Conservation (phyloP, 768 basidiomycete species). For the Thelephora aurantiotincta region DNA sequence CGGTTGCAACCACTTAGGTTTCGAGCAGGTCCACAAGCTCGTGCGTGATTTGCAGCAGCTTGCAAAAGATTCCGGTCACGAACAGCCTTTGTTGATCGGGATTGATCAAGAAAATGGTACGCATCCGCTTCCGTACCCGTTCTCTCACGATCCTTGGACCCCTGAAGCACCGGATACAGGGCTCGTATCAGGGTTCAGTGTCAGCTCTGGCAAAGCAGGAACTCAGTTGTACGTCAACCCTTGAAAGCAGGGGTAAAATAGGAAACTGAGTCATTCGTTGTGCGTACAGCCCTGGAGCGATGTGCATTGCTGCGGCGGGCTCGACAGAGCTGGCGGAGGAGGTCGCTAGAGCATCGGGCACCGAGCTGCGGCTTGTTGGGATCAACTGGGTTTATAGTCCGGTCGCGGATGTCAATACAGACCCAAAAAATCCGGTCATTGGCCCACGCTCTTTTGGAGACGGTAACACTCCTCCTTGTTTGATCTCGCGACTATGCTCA, state of each 20-base stretch:
- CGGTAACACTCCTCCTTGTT: constrained; percentile 21
- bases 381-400: constrained; percentile 60
- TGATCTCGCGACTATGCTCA: not conserved
- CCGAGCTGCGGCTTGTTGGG: constrained; percentile 43
- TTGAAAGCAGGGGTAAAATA: not conserved
- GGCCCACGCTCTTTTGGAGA: constrained; percentile 63
- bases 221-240: constrained; percentile 46
- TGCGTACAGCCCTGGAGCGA: constrained; percentile 47
- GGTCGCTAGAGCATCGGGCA: constrained; percentile 34
- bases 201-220: constrained; percentile 26
- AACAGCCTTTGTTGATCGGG: constrained; percentile 44
- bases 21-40: constrained; percentile 33
- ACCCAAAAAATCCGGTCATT: constrained; percentile 56
- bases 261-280: not conserved
- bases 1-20: constrained; percentile 20
- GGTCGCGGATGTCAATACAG: constrained; percentile 61
- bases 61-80: constrained; percentile 43
- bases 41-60: constrained; percentile 35
- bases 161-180: constrained; percentile 22
- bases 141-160: constrained; percentile 1
- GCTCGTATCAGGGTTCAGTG: constrained; percentile 54
- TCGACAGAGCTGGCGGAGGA: constrained; percentile 30
- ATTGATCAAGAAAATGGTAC: constrained; percentile 68
- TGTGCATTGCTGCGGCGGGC: constrained; percentile 48
- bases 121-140: not conserved